These are phyloP conservation scores for Microbotryomycetes sp. DNA, from an alignment of 1,284 basidiomycete genomes.

Conservation along the genomic window DNA sequence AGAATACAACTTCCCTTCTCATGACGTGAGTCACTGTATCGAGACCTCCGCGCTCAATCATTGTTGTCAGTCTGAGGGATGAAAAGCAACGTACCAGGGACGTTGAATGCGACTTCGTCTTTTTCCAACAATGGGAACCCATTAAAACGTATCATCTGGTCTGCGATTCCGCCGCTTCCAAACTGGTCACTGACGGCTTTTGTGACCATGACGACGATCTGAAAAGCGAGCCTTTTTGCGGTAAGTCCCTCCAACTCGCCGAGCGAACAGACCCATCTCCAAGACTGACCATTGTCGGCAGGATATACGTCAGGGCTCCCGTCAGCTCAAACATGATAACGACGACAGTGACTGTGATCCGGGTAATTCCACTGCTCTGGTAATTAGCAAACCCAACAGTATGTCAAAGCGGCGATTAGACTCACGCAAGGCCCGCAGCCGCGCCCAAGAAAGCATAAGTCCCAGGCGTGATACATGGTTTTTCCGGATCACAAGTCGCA, in stretches of 20 bases:
- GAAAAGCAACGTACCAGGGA: constrained; percentile 55
- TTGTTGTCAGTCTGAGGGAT: neutral
- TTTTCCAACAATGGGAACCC: constrained; percentile 88
- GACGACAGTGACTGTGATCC: constrained; percentile 94
- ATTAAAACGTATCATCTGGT: constrained; percentile 95
- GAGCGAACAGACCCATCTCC: too few species aligned
- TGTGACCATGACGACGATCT: constrained; percentile 93
- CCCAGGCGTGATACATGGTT: constrained; percentile 95
- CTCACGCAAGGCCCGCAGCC: constrained; percentile 81
- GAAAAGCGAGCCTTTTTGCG: constrained; percentile 5
- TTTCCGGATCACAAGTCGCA: constrained; percentile 78
- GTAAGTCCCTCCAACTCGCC: neutral
- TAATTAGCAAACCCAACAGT: too few species aligned
- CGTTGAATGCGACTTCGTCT: constrained; percentile 82
- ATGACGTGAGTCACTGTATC: constrained; percentile 75
- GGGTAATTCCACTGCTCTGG: constrained; percentile 74
- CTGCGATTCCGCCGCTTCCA: constrained; percentile 87
- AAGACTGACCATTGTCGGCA: constrained; percentile 84
- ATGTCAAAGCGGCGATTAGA: constrained; percentile 9
- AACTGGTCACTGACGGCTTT: constrained; percentile 96
- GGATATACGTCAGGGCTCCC: constrained; percentile 91
- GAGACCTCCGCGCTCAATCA: neutral
- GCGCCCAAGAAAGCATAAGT: constrained; percentile 94
- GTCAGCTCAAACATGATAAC: constrained; percentile 99
- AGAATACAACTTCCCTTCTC: constrained; percentile 65